Conservation (phyloP, 2,329 filamentous ascomycete species). For the Fusarium pseudonygamai region DNA sequence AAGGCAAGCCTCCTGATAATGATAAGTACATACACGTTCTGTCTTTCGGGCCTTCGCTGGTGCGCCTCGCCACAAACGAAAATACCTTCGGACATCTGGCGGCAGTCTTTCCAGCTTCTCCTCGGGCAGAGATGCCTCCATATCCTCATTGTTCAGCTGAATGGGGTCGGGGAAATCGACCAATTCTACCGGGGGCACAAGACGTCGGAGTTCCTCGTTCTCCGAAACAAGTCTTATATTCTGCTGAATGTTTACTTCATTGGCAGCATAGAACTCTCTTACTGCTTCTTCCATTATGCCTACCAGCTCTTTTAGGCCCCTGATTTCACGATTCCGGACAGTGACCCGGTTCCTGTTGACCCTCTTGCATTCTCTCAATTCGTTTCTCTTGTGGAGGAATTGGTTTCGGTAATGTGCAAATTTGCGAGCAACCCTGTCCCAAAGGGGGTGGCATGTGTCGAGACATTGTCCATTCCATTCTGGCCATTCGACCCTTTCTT, state of each 20-base stretch:
- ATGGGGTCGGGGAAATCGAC: not conserved
- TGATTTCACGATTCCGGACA: rapidly evolving
- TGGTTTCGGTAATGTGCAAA: not conserved
- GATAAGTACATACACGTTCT: conserved; percentile 2
- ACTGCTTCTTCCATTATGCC: not conserved
- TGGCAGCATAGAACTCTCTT: not conserved
- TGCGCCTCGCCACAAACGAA: not conserved
- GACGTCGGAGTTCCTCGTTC: not conserved
- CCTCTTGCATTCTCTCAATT: not conserved
- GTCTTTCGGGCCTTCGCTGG: not conserved
- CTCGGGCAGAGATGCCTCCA: not conserved
- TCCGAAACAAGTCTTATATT: not conserved
- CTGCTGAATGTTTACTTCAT: not conserved
- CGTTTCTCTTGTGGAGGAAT: not conserved
- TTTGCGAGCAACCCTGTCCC: rapidly evolving
- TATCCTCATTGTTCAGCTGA: not conserved
- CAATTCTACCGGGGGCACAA: not conserved
- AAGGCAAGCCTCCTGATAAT: not conserved
- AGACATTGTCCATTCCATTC: not conserved
- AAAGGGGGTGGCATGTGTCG: conserved; percentile 1
- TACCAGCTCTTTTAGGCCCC: rapidly evolving
- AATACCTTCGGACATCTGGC: too few species aligned
- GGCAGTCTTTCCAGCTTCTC: not conserved
- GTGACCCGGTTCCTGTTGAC: not conserved
- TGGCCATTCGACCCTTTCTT: not conserved